Conservation (phyloP, 2,329 filamentous ascomycete species). For the Ophiostoma himal-ulmi region DNA sequence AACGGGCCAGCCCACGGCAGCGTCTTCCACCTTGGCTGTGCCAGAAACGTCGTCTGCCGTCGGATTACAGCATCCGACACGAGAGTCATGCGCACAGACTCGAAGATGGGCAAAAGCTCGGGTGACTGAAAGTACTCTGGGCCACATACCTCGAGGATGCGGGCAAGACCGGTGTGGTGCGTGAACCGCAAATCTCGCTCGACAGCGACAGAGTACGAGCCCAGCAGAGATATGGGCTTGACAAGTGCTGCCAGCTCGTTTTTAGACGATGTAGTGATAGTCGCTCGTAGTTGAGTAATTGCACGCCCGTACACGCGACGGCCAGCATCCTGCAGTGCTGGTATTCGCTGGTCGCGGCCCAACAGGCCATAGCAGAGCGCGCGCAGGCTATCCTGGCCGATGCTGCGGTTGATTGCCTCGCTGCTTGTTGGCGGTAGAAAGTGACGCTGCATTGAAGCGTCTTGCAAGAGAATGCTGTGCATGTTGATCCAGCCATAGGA, state of each 20-base stretch:
- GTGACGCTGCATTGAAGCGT: constrained; percentile 25
- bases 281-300: constrained; percentile 20
- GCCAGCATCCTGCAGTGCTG: constrained; percentile 22
- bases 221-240: constrained; percentile 27
- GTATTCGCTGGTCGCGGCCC: constrained; percentile 25
- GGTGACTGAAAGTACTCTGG: constrained; percentile 29
- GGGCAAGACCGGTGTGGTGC: constrained; percentile 29
- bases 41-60: constrained; percentile 27
- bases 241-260: constrained; percentile 24
- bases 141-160: constrained; percentile 30
- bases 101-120: constrained; percentile 28
- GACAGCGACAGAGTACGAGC: constrained; percentile 27
- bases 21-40: constrained; percentile 27
- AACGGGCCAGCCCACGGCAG: constrained; percentile 26
- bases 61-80: constrained; percentile 29
- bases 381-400: constrained; percentile 27
- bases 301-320: constrained; percentile 23
- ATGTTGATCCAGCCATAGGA: constrained; percentile 32
- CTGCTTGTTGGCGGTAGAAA: constrained; percentile 22
- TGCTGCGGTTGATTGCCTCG: neutral
- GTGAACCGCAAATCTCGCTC: constrained; percentile 29
- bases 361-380: constrained; percentile 27
- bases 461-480: constrained; percentile 30
- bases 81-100: constrained; percentile 29
- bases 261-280: constrained; percentile 19